These are phyloP conservation scores for Jackrogersella minutella DNA, from an alignment of 495 filamentous ascomycete species.

Conservation along the genomic window DNA sequence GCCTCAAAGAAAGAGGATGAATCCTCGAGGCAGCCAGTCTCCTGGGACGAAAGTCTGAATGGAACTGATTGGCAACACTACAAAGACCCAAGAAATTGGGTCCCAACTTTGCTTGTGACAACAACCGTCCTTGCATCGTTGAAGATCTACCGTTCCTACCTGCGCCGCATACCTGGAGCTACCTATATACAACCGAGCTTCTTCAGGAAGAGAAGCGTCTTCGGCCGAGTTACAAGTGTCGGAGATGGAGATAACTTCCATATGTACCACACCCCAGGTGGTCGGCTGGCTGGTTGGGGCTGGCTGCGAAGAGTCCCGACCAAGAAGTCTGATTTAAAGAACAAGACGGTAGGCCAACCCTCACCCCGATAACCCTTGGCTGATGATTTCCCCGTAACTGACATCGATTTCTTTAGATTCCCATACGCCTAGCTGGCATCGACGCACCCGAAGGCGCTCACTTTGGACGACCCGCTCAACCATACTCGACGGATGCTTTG, in stretches of 20 bases:
- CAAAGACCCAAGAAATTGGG: conserved; percentile 68
- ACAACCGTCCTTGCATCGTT: conserved; percentile 66
- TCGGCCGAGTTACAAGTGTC: conserved; percentile 89
- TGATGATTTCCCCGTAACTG: conserved; percentile 3
- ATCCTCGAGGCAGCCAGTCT: conserved; percentile 47
- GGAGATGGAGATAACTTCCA: conserved; percentile 97
- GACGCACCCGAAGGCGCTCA: conserved; percentile 94
- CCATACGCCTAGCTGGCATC: conserved; percentile 86
- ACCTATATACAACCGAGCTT: conserved; percentile 71
- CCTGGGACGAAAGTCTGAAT: conserved; percentile 62
- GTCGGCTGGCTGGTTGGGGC: conserved; percentile 85
- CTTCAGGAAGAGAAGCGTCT: conserved; percentile 75
- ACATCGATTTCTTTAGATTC: conserved; percentile 60
- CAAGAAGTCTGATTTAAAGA: conserved; percentile 70
- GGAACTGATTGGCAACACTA: conserved; percentile 72
- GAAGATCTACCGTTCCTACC: conserved; percentile 73
- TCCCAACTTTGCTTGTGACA: conserved; percentile 75
- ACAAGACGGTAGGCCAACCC: conserved; percentile 71
- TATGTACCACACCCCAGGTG: conserved; percentile 92
- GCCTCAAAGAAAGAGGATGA: conserved; percentile 33
- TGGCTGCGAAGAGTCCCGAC: conserved; percentile 82
- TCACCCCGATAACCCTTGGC: background rate
- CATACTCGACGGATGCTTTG: conserved; percentile 79
- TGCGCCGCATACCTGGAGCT: conserved; percentile 82
- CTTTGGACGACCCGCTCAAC: conserved; percentile 88